Percentiles rank a stretch among this genome's conserved stretches.
These are phyloP conservation scores for Vicia villosa DNA, from an alignment of 306 rosid genomes.

Conservation along the genomic window DNA sequence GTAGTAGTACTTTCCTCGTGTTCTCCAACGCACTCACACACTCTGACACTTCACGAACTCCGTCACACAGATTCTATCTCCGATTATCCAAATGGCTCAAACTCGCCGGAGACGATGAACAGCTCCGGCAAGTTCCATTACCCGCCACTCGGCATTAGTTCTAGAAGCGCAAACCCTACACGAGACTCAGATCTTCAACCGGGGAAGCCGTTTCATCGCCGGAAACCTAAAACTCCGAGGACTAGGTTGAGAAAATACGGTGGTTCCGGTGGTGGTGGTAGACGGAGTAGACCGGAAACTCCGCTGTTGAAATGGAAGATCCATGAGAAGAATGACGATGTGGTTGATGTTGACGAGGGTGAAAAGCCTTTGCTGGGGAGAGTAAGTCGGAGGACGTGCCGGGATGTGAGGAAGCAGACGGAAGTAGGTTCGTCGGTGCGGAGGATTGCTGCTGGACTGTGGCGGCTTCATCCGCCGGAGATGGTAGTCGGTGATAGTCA, in stretches of 20 bases:
- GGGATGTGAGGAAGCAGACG: constrained; percentile 43
- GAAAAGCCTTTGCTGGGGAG: constrained; percentile 34
- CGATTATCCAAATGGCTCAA: constrained; percentile 46
- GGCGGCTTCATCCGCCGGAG: constrained; percentile 85
- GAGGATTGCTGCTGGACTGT: constrained; percentile 86
- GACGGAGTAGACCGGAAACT: constrained; percentile 85
- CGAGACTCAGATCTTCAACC: constrained; percentile 80
- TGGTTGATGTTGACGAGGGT: constrained; percentile 46
- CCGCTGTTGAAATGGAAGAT: constrained; percentile 83
- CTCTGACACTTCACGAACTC: constrained; percentile 25
- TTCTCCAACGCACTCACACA: constrained; percentile 32
- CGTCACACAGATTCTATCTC: constrained; percentile 31
- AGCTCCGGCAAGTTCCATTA: constrained; percentile 37
- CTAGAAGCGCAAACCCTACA: constrained; percentile 38
- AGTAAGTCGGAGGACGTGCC: constrained; percentile 37
- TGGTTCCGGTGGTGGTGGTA: constrained; percentile 52
- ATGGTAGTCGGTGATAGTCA: constrained; percentile 14
- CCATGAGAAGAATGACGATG: constrained; percentile 38
- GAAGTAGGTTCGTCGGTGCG: constrained; percentile 62
- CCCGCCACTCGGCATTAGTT: constrained; percentile 31
- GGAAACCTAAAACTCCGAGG: constrained; percentile 50
- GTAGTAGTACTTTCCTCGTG: constrained; percentile 40
- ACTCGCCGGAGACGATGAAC: constrained; percentile 64
- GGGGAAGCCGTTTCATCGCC: constrained; percentile 18
- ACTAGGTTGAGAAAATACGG: constrained; percentile 53